phyloP scores from a whole-genome alignment of 257 asterid species.

The Handroanthus guayacan region DNA sequence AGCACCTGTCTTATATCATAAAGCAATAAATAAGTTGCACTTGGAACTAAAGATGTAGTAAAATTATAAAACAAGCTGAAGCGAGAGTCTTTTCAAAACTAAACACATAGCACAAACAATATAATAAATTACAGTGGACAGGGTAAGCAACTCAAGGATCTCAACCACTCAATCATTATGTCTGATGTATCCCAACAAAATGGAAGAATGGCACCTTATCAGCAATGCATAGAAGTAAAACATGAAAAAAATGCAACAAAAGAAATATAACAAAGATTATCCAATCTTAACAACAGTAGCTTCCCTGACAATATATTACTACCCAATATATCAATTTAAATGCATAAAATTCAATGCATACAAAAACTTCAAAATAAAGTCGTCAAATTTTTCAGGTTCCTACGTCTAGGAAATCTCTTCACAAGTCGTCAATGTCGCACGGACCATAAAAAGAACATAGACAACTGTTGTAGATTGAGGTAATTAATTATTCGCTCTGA shows the following conservation, averaged over 20 bases:
- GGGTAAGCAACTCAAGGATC: slow-evolving; percentile 34
- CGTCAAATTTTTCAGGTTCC: slow-evolving; percentile 5
- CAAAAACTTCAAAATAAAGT: not conserved
- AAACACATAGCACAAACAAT: not conserved
- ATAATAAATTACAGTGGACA: not conserved
- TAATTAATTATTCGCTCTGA: not conserved
- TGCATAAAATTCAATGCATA: not conserved
- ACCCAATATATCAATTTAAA: not conserved
- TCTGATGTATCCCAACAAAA: not conserved
- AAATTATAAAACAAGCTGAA: slow-evolving; percentile 12
- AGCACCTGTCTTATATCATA: slow-evolving; percentile 72
- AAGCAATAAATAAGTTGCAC: slow-evolving; percentile 21
- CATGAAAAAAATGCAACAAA: slow-evolving; percentile 6
- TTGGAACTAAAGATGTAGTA: not conserved
- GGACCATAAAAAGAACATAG: not conserved
- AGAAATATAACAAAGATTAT: not conserved
- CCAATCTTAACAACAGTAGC: not conserved
- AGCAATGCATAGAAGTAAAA: not conserved
- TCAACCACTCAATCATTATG: slow-evolving; percentile 13
- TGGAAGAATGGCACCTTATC: not conserved
- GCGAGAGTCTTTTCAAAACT: slow-evolving; percentile 12
- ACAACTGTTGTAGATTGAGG: slow-evolving; percentile 12
- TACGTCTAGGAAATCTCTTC: not conserved
- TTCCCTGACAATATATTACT: slow-evolving; percentile 3
- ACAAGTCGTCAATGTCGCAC: slow-evolving; percentile 1